These are phyloP conservation scores for Aquilaria malaccensis DNA, from an alignment of 345 rosid genomes.

Conservation along the genomic window DNA sequence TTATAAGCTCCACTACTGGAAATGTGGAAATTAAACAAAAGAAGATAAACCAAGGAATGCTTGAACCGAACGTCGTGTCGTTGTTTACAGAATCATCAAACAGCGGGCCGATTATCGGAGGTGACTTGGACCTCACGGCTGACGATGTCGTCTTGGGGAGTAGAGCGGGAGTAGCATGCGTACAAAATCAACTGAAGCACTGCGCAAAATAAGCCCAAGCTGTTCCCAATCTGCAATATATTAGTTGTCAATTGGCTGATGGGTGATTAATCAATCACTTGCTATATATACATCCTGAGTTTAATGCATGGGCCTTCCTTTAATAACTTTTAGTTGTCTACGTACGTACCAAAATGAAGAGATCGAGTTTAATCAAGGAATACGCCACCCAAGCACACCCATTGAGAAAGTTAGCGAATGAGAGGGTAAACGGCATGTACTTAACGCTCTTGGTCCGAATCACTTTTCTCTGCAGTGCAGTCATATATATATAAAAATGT, in stretches of 20 bases:
- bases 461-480: constrained; percentile 26
- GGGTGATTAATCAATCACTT: background rate
- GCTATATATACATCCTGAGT: too few relatives aligned
- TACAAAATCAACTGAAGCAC: constrained; percentile 34
- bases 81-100: background rate
- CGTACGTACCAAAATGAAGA: constrained; percentile 32
- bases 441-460: constrained; percentile 36
- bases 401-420: constrained; percentile 30
- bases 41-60: too few relatives aligned
- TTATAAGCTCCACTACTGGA: background rate
- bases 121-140: constrained; percentile 18
- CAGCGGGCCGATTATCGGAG: background rate
- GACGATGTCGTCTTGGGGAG: constrained; percentile 16
- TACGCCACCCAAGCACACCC: constrained; percentile 34
- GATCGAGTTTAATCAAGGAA: constrained; percentile 31
- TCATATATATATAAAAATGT: background rate
- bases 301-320: too few relatives aligned
- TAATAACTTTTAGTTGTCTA: too few relatives aligned
- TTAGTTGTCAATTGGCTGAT: background rate
- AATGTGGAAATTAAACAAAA: background rate
- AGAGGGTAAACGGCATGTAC: constrained; percentile 52
- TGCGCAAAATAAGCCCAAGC: constrained; percentile 37
- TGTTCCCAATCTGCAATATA: constrained; percentile 47
- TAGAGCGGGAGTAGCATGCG: constrained; percentile 21
- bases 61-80: too few relatives aligned